Conservation (phyloP, 1,139 yeast species). For the Candida neerlandica region DNA sequence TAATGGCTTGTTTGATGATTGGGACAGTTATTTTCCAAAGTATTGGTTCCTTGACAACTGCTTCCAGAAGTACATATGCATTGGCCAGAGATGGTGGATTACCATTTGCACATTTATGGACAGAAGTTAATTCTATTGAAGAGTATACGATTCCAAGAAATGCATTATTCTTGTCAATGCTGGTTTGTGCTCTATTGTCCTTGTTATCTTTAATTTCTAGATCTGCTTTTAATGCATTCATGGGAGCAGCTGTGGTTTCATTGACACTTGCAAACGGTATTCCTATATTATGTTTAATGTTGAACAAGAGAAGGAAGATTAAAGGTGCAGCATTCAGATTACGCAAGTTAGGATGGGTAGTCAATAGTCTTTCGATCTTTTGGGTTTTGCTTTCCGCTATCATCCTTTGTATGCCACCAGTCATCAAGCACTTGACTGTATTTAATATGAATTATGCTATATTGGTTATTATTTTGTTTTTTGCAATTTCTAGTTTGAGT, state of each 20-base stretch:
- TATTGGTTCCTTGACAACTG: constrained; percentile 79
- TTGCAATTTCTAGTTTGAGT: constrained; percentile 49
- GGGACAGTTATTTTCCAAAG: constrained; percentile 79
- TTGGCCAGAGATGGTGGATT: constrained; percentile 89
- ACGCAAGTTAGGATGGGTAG: constrained; percentile 63
- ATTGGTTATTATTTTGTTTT: constrained; percentile 56
- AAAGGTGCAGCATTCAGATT: constrained; percentile 74
- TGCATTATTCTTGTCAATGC: constrained; percentile 71
- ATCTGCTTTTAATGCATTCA: constrained; percentile 80
- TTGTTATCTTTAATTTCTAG: constrained; percentile 67
- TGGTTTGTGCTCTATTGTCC: constrained; percentile 62
- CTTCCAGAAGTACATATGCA: constrained; percentile 84
- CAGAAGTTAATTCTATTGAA: constrained; percentile 61
- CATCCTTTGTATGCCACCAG: constrained; percentile 74
- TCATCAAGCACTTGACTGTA: constrained; percentile 59
- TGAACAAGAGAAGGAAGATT: constrained; percentile 63
- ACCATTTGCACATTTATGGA: constrained; percentile 69
- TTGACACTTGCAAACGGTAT: constrained; percentile 77
- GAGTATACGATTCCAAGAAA: constrained; percentile 67
- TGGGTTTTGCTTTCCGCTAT: constrained; percentile 66
- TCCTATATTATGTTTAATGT: constrained; percentile 65
- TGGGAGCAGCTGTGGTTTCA: constrained; percentile 84
- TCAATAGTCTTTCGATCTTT: constrained; percentile 59
- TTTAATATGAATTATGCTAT: constrained; percentile 75
- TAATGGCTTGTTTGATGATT: constrained; percentile 64